Conservation (phyloP, 1,139 yeast species). For the Candida labiduridarum region DNA sequence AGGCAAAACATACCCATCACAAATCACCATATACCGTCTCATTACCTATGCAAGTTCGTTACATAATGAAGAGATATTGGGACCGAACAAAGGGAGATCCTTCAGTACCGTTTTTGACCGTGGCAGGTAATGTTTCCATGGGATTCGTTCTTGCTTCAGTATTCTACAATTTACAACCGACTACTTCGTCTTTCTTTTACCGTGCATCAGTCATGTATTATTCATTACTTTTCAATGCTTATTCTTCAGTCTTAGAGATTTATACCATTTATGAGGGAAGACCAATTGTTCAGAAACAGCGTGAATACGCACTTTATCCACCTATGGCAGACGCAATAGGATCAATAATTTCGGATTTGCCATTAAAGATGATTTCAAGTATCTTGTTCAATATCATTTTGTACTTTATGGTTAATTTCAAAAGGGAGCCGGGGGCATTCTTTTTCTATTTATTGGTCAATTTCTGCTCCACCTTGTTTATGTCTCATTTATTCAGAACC, state of each 20-base stretch:
- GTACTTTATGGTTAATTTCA: slow-evolving; percentile 60
- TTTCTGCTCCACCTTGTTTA: slow-evolving; percentile 49
- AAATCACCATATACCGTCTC: slow-evolving; percentile 68
- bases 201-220: slow-evolving; percentile 62
- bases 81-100: slow-evolving; percentile 69
- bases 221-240: slow-evolving; percentile 58
- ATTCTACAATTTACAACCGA: slow-evolving; percentile 50
- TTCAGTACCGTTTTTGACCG: slow-evolving; percentile 59
- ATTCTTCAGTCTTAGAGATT: slow-evolving; percentile 60
- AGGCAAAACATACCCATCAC: slow-evolving; percentile 54
- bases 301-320: slow-evolving; percentile 63
- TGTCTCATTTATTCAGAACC: slow-evolving; percentile 62
- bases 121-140: slow-evolving; percentile 70
- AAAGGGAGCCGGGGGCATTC: slow-evolving; percentile 61
- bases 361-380: slow-evolving; percentile 49
- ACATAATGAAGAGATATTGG: slow-evolving; percentile 61
- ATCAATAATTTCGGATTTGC: slow-evolving; percentile 58
- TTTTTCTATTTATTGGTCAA: slow-evolving; percentile 52
- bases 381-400: slow-evolving; percentile 47
- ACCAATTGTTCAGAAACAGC: slow-evolving; percentile 63
- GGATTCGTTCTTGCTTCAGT: slow-evolving; percentile 74
- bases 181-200: slow-evolving; percentile 56
- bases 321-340: slow-evolving; percentile 71
- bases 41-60: slow-evolving; percentile 63
- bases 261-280: slow-evolving; percentile 57